Conservation (phyloP, 768 basidiomycete species). For the Auricularia sp. region DNA sequence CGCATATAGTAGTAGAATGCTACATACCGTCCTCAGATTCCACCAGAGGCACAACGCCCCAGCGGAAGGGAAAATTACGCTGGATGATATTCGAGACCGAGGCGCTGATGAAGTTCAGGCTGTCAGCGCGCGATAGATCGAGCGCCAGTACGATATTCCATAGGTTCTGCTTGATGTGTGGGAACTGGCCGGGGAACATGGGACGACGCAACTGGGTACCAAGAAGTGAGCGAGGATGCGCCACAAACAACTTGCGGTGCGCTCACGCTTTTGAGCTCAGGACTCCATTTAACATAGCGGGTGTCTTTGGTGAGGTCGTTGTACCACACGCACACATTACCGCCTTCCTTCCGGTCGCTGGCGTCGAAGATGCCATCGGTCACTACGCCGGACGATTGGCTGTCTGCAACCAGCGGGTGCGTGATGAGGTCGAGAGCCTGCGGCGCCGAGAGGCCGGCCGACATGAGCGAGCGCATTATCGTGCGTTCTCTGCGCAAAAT, state of each 20-base stretch:
- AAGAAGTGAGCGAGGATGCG: slow-evolving; percentile 6
- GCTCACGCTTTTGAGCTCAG: slow-evolving; percentile 1
- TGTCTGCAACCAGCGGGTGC: slow-evolving; percentile 44
- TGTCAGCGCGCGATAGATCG: slow-evolving; percentile 59
- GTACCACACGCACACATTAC: slow-evolving; percentile 69
- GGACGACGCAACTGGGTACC: slow-evolving; percentile 58
- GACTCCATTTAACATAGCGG: slow-evolving; percentile 33
- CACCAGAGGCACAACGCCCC: slow-evolving; percentile 73
- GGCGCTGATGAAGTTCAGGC: slow-evolving; percentile 52
- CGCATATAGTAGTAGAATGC: slow-evolving; percentile 3
- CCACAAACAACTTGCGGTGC: no score
- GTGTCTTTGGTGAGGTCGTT: slow-evolving; percentile 85
- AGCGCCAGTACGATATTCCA: slow-evolving; percentile 76
- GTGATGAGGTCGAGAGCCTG: slow-evolving; percentile 70
- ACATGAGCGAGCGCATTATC: slow-evolving; percentile 47
- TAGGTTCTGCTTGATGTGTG: slow-evolving; percentile 62
- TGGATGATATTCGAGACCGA: slow-evolving; percentile 62
- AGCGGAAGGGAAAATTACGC: slow-evolving; percentile 66
- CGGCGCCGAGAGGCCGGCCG: slow-evolving; percentile 48
- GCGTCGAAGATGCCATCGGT: slow-evolving; percentile 82
- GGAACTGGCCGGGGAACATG: slow-evolving; percentile 70
- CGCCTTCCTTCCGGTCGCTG: slow-evolving; percentile 76
- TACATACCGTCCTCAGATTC: slow-evolving; percentile 36
- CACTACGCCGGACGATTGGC: slow-evolving; percentile 39
- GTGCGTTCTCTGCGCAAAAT: slow-evolving; percentile 62